phyloP scores from a whole-genome alignment of 176 grass and related monocot genomes.

The Saccharum officinarum region DNA sequence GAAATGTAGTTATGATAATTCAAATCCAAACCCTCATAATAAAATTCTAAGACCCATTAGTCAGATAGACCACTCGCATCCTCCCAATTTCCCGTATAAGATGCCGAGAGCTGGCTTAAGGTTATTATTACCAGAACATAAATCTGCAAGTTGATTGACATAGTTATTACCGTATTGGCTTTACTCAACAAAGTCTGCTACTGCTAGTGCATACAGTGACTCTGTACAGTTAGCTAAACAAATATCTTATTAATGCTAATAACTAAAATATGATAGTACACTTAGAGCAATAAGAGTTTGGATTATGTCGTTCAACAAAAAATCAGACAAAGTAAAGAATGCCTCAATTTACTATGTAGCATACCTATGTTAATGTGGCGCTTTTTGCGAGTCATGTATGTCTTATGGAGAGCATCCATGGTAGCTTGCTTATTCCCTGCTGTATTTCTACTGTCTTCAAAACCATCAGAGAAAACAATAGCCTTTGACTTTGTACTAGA shows the following conservation, averaged over 20 bases:
- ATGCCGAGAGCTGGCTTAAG: not conserved
- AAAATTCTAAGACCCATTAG: conserved; percentile 15
- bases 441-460: conserved; percentile 23
- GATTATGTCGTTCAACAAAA: not conserved
- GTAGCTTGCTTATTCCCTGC: conserved; percentile 27
- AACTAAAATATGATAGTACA: not conserved
- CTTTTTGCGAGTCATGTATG: conserved; percentile 35
- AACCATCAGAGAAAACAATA: conserved; percentile 34
- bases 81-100: not conserved
- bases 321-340: not conserved
- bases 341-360: not conserved
- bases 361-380: conserved; percentile 59
- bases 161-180: not conserved
- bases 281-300: not conserved
- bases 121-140: not conserved
- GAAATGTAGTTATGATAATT: not conserved
- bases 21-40: not conserved
- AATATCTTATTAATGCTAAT: conserved; percentile 2
- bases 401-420: conserved; percentile 50
- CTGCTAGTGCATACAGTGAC: not conserved
- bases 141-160: not conserved
- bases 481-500: conserved; percentile 36
- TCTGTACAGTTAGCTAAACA: not conserved
- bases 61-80: not conserved
- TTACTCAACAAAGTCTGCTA: not conserved